Percentiles rank a stretch among this genome's conserved stretches.
These are phyloP conservation scores for Parastagonospora avenae DNA, from an alignment of 2,329 filamentous ascomycete genomes.

Conservation along the genomic window DNA sequence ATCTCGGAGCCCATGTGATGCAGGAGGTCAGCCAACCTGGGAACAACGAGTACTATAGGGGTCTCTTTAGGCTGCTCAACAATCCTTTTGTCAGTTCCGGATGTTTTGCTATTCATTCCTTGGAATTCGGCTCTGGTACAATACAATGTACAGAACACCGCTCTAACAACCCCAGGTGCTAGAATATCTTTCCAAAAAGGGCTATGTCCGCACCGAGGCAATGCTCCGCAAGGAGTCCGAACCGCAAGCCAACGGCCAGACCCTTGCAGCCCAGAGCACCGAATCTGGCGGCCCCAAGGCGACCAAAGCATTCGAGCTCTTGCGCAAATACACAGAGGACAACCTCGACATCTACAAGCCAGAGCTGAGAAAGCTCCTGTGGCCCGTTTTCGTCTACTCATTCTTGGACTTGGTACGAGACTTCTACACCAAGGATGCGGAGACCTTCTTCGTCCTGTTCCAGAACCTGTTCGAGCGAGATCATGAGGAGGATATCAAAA, in stretches of 20 bases:
- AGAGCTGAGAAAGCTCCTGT: constrained; percentile 84
- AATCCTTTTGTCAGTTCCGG: not conserved
- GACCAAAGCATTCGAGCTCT: constrained; percentile 71
- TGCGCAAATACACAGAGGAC: constrained; percentile 86
- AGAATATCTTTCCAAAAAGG: constrained; percentile 94
- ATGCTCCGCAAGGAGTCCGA: constrained; percentile 90
- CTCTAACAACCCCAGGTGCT: constrained; percentile 66
- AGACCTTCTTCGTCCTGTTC: constrained; percentile 73
- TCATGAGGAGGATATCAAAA: constrained; percentile 79
- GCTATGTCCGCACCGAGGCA: constrained; percentile 89
- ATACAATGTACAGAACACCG: not conserved
- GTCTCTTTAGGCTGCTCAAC: not conserved
- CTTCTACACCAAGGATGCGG: constrained; percentile 72
- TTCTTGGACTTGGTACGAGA: constrained; percentile 79
- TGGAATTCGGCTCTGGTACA: not conserved
- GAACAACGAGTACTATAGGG: not conserved
- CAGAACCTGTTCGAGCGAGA: constrained; percentile 73
- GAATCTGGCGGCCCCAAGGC: constrained; percentile 78
- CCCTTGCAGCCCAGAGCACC: constrained; percentile 68
- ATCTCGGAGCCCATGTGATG: no score
- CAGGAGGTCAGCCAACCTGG: no score
- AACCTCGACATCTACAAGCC: constrained; percentile 92
- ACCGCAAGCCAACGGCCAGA: constrained; percentile 80
- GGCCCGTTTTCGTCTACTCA: constrained; percentile 94
- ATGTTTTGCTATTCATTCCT: not conserved